A percentile compares a stretch with the other conserved stretches of the same genome.
Evolutionary conservation across 2,329 filamentous ascomycete genomes (phyloP).

Genomic region (Alternaria sp.): DNA sequence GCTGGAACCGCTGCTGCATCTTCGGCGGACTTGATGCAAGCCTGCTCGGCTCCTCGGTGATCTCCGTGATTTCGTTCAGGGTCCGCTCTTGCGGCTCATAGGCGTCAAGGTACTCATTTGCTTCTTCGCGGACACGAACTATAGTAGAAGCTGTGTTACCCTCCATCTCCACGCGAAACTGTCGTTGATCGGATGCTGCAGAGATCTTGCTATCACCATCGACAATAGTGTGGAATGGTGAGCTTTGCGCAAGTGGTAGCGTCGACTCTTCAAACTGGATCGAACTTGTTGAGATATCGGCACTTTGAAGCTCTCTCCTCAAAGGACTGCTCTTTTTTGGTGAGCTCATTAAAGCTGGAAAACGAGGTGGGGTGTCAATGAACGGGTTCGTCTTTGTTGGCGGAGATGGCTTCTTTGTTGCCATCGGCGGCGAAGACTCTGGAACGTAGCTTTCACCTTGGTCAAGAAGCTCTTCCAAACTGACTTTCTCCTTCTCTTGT

Average conservation of each 20-base stretch:
- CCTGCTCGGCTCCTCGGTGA: conserved; percentile 48
- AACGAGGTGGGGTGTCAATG: conserved; percentile 42
- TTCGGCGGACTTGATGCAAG: conserved; percentile 36
- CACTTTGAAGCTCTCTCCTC: conserved; percentile 39
- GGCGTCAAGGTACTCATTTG: conserved; percentile 45
- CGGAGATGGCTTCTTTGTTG: conserved; percentile 24
- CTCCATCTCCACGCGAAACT: conserved; percentile 44
- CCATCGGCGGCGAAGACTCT: conserved; percentile 40
- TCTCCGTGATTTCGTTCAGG: conserved; percentile 45
- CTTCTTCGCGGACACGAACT: conserved; percentile 43
- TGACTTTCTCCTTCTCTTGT: conserved; percentile 38
- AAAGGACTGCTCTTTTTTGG: conserved; percentile 49
- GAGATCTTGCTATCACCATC: conserved; percentile 38
- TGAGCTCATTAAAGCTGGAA: conserved; percentile 36
- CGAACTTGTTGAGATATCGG: conserved; percentile 36
- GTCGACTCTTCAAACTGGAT: conserved; percentile 37
- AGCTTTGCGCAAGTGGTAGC: conserved; percentile 43
- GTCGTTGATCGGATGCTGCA: conserved; percentile 43
- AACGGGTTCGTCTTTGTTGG: conserved; percentile 39
- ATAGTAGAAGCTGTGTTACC: conserved; percentile 38
- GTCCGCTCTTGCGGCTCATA: conserved; percentile 46
- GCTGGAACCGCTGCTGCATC: conserved; percentile 26
- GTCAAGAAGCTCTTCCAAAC: conserved; percentile 43
- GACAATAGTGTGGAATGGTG: conserved; percentile 44
- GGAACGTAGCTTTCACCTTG: conserved; percentile 44